Percentiles rank a stretch among this genome's conserved stretches.
Conservation (phyloP, 1,139 yeast genomes). For the Suhomyces yuchorum region DNA sequence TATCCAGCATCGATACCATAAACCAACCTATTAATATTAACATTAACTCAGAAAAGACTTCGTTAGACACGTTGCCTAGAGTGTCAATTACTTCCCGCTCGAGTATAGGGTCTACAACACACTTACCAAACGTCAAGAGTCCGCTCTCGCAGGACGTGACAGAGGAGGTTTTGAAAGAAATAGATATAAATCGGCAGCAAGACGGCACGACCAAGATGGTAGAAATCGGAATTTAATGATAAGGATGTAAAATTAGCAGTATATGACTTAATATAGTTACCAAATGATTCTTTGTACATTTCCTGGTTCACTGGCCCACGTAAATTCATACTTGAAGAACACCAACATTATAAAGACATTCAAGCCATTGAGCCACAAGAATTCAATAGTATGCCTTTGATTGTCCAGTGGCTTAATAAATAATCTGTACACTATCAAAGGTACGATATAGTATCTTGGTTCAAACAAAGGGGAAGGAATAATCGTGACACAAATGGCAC, state of each 20-base stretch:
- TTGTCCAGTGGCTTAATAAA: conserved; percentile 47
- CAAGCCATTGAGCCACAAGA: conserved; percentile 58
- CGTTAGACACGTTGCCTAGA: conserved; percentile 3
- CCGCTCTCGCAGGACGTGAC: conserved; percentile 13
- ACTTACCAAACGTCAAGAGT: conserved; percentile 10
- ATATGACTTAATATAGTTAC: conserved; percentile 27
- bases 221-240: conserved; percentile 6
- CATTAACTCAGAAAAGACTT: conserved; percentile 3
- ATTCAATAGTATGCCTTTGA: conserved; percentile 49
- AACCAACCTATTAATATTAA: conserved; percentile 13
- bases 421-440: conserved; percentile 73
- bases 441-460: conserved; percentile 87
- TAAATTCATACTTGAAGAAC: conserved; percentile 63
- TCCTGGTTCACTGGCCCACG: conserved; percentile 65
- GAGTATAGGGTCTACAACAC: conserved; percentile 10
- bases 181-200: conserved; percentile 1
- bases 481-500: conserved; percentile 60
- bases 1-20: conserved; percentile 20
- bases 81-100: conserved; percentile 7
- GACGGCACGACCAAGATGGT: conserved; percentile 8
- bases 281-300: conserved; percentile 81
- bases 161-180: conserved; percentile 10
- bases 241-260: background rate
- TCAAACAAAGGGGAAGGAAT: conserved; percentile 92
- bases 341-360: conserved; percentile 55